Evolutionary conservation across 2,329 filamentous ascomycete genomes (phyloP), one percentile per base, ranked within the genome.

Genomic region (Aureobasidium sp.): DNA sequence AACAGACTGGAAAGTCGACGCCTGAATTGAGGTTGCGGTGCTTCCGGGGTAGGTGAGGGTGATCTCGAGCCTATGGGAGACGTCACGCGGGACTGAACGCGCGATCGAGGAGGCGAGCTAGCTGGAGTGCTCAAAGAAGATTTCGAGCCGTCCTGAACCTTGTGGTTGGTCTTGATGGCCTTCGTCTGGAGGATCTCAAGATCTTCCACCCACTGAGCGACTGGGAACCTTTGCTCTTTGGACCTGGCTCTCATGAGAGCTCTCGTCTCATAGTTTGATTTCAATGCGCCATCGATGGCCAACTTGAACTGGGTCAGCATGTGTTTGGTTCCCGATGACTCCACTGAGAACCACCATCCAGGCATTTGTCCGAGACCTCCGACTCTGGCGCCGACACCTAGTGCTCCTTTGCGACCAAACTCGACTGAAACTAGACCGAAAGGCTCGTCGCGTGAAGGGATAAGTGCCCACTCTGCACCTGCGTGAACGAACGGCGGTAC

Each of bases 361-460:
- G 50, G 37, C 50, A 40, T 54, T 17, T 54, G 37, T 4, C 23
- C 50, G 3, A 19, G 17, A 9, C 49, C 85, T 65, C 84, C 84
- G 37, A 87, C 85, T 58, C 83, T 78, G 37, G 84, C 82, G 49
- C 84, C 85, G 60, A 87, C 83, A 65, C 84, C 84, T 43, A 87
- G 76, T n/a, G 84, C 85, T 66, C 84, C 85, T 69, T 87, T 87
- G 25, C 85, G 78, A 60, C 84, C 84, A 64, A 87, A 87, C 66
- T 87, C 84, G 46, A 87, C 84, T 27, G 84, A 84, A 4, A 88
- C 84, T 31, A 87, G 74, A 49, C 84, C 85, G 65, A 87, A 88
- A 0, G 85, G 84, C 70, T 88, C 85, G 67, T 88, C 85, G 65
- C 85, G 79, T 17, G 83, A 86, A 15, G 85, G 85, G 63, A 88